Conservation (phyloP, 495 filamentous ascomycete species). For the Penicillium arizonense region DNA sequence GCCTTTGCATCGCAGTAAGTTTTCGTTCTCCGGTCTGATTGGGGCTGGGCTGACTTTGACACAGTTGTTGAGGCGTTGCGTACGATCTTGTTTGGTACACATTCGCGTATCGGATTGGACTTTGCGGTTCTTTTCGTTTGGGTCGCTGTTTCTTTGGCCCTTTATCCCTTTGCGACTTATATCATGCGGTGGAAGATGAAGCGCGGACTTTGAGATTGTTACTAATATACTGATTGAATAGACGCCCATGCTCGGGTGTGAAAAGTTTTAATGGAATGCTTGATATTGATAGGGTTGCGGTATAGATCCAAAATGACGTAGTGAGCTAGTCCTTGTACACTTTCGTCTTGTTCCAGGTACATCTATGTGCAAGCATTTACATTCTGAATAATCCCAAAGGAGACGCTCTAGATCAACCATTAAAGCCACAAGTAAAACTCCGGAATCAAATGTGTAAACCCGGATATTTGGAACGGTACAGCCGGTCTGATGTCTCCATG, state of each 20-base stretch:
- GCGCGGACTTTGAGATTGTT: constrained; percentile 15
- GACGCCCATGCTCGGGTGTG: neutral
- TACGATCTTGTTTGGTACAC: constrained; percentile 61
- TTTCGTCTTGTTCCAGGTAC: too few relatives aligned
- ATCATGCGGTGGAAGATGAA: constrained; percentile 59
- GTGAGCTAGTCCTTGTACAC: too few relatives aligned
- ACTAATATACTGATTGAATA: neutral
- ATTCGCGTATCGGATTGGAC: constrained; percentile 62
- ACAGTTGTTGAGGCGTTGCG: constrained; percentile 62
- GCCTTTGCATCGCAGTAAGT: constrained; percentile 63
- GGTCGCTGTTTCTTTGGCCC: constrained; percentile 50
- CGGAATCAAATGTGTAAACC: too few relatives aligned
- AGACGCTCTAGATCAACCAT: too few relatives aligned
- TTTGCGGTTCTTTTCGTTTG: constrained; percentile 64
- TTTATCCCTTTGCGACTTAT: constrained; percentile 62
- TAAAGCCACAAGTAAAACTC: too few relatives aligned
- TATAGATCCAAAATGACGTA: too few relatives aligned
- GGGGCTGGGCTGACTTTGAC: neutral
- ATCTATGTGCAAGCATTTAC: too few relatives aligned
- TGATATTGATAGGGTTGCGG: too few relatives aligned
- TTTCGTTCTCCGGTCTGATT: neutral
- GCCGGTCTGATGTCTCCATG: too few relatives aligned
- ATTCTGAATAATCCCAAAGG: too few relatives aligned
- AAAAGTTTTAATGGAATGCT: neutral
- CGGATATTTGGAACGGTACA: too few relatives aligned